phyloP scores from a whole-genome alignment of 371 early-diverging fungal species.

The Syncephalastrum monosporum region DNA sequence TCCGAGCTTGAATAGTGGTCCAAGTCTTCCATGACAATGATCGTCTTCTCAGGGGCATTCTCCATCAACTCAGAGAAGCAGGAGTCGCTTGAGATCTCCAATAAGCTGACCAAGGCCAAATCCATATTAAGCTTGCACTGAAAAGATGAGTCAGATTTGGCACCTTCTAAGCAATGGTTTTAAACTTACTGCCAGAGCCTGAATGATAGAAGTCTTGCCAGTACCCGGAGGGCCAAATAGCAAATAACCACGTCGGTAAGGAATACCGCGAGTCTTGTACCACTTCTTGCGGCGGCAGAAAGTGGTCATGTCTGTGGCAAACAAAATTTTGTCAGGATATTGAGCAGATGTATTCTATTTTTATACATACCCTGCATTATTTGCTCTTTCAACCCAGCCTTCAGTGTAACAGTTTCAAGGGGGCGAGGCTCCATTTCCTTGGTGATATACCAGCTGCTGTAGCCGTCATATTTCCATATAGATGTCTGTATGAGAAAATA shows the following conservation, averaged over 20 bases:
- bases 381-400: conserved; percentile 32
- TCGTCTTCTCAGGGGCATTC: conserved; percentile 82
- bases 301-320: conserved; percentile 28
- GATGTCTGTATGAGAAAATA: too few species aligned
- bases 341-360: background rate
- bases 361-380: conserved; percentile 22
- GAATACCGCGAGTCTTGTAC: conserved; percentile 90
- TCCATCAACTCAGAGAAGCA: conserved; percentile 79
- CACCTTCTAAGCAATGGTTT: conserved; percentile 12
- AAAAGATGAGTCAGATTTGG: background rate
- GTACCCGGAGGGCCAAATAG: conserved; percentile 66
- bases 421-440: conserved; percentile 28
- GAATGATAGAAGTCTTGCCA: conserved; percentile 64
- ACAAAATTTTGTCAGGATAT: background rate
- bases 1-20: conserved; percentile 67
- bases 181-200: conserved; percentile 65
- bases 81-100: conserved; percentile 81
- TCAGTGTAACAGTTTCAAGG: conserved; percentile 27
- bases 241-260: conserved; percentile 85
- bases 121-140: conserved; percentile 78
- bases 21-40: conserved; percentile 95
- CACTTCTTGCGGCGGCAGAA: conserved; percentile 48
- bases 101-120: conserved; percentile 86
- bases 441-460: conserved; percentile 6
- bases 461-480: conserved; percentile 16